Base-by-base conservation (phyloP, 2,329 filamentous ascomycete genomes). In the Anthostomella pinea region DNA sequence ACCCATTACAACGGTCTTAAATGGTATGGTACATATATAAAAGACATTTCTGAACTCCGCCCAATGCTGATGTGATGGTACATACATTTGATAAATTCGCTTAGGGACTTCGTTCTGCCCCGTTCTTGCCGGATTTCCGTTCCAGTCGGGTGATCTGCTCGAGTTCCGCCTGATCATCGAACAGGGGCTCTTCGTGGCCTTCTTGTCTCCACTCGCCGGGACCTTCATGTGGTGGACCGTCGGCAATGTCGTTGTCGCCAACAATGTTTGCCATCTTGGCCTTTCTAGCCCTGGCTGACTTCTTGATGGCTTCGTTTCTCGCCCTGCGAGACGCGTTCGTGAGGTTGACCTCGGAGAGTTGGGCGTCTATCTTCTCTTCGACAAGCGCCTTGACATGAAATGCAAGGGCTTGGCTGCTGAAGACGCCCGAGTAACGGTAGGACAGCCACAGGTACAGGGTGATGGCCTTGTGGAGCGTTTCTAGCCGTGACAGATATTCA, bases 381-480 rank as follows among this genome's bases (percentile, higher is more conserved):
- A 90, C 81, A 32, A 94, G 59, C 6, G 66, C 63, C 57, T 95
- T 95, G 31, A 87, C 79, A 57, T 95, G 81, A 46, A 86, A 83
- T 1, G 87, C 89, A 27, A 95, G 70, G 1, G 70, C 69, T 51
- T 91, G 79, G 46, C 83, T 86, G 5, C 69, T 75, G 60, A 96
- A 95, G 33, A 94, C 73, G 31, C 87, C 86, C 3, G 80, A 73
- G 60, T 91, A 95, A 6, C 91, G 83, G 63, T 91, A 97, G 51
- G 86, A 91, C 11, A 98, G 72, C 93, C 93, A 98, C 2, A 95
- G 73, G 58, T 97, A 98, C 30, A 90, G 68, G 28, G 91, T 87
- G 23, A 98, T 68, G 18, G 79, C 72, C 53, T 87, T 86, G 66
- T 98, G 93, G 11, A 98, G 71, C 3, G 68, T 61, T 60, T 98